These are phyloP conservation scores for Nephromyces sp. DNA, from an alignment of 169 alveolate genomes.

Conservation along the genomic window DNA sequence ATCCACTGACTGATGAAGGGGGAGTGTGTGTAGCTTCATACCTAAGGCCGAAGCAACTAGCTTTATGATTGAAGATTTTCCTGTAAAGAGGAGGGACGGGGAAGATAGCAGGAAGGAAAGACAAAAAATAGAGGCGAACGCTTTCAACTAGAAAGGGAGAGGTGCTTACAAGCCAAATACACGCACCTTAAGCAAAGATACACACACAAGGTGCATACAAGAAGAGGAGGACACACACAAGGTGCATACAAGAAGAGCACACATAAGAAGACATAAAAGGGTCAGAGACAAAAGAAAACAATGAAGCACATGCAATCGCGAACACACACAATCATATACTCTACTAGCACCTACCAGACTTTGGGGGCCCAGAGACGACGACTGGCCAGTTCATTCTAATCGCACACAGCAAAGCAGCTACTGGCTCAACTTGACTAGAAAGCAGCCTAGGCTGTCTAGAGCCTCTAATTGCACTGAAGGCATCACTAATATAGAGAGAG, in stretches of 20 bases:
- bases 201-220: neutral
- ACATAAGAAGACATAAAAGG: neutral
- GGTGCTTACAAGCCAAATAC: neutral
- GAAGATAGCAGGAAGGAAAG: neutral
- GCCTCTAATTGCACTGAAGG: neutral
- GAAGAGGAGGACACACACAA: neutral
- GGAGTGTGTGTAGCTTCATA: slow-evolving; percentile 27
- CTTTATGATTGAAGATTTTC: slow-evolving; percentile 26
- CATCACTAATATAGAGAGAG: neutral
- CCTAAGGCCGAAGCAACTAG: slow-evolving; percentile 36
- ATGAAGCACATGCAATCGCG: too few relatives aligned
- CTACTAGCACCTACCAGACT: slow-evolving; percentile 19
- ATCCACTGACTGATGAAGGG: slow-evolving; percentile 42
- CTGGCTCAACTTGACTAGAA: neutral
- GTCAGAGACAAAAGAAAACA: neutral
- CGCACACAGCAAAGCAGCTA: slow-evolving; percentile 13
- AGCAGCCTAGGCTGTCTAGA: neutral
- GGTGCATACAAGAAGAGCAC: neutral
- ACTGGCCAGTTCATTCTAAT: slow-evolving; percentile 18
- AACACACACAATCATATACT: too few relatives aligned
- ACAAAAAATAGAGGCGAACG: neutral
- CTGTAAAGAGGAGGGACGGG: slow-evolving; percentile 19
- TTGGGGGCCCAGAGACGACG: slow-evolving; percentile 10
- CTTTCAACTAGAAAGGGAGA: slow-evolving; percentile 3
- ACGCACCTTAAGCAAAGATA: neutral